Conservation (phyloP, 257 asterid species). For the Haberlea rhodopensis region DNA sequence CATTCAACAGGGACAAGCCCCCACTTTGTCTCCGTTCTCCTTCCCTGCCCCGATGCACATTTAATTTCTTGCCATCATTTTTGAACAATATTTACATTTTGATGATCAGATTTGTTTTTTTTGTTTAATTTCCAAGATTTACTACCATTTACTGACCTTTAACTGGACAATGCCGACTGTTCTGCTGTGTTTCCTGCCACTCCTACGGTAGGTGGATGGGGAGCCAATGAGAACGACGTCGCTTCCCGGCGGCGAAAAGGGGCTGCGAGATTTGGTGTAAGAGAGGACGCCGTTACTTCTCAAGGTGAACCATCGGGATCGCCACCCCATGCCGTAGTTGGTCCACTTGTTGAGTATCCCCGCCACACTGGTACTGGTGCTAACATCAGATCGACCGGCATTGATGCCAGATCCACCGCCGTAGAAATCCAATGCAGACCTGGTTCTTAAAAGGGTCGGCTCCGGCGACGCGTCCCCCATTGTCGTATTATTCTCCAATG, state of each 20-base stretch:
- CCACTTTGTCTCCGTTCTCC: conserved; percentile 31
- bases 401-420: conserved; percentile 62
- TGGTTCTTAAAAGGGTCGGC: conserved; percentile 65
- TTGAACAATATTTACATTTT: background rate
- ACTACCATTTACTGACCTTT: conserved; percentile 44
- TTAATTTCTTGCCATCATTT: background rate
- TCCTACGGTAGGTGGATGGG: conserved; percentile 27
- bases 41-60: background rate
- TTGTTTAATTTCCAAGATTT: background rate
- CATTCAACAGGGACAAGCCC: conserved; percentile 46
- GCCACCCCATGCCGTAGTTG: conserved; percentile 92
- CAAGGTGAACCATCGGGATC: conserved; percentile 88
- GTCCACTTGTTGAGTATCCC: conserved; percentile 92
- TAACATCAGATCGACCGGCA: conserved; percentile 60
- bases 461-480: conserved; percentile 69
- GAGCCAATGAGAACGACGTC: conserved; percentile 38
- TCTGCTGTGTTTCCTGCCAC: conserved; percentile 50
- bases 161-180: conserved; percentile 70
- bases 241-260: conserved; percentile 33
- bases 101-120: background rate
- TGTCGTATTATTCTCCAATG: conserved; percentile 55
- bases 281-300: conserved; percentile 70
- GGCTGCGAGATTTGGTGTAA: conserved; percentile 65
- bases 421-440: conserved; percentile 55
- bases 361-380: conserved; percentile 51